These are phyloP conservation scores for Aspergillus eucalypticola DNA, from an alignment of 2,329 filamentous ascomycete species.

Conservation along the genomic window DNA sequence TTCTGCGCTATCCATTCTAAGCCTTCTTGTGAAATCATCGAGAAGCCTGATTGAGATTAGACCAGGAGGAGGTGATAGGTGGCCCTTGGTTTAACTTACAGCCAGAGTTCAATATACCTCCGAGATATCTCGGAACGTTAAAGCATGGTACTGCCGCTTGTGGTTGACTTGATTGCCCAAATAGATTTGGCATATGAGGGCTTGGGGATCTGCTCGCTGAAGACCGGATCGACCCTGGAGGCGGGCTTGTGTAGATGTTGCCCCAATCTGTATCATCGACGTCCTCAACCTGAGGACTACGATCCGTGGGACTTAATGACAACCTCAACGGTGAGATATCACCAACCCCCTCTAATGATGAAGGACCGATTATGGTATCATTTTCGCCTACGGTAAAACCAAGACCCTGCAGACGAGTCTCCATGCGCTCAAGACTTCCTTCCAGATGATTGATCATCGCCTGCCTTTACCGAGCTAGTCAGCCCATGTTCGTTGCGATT, in stretches of 20 bases:
- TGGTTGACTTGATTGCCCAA: not conserved
- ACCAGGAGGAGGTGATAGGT: not conserved
- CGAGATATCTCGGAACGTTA: constrained; percentile 15
- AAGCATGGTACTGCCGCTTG: constrained; percentile 4
- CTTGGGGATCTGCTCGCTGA: not conserved
- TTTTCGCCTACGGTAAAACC: constrained; percentile 12
- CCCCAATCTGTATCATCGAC: not conserved
- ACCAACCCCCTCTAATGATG: not conserved
- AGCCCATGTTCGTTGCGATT: not conserved
- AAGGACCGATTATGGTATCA: not conserved
- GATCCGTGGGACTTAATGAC: not conserved
- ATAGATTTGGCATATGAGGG: not conserved
- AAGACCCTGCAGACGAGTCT: constrained; percentile 15
- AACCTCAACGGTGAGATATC: not conserved
- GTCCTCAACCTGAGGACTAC: not conserved
- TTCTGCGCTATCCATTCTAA: constrained; percentile 19
- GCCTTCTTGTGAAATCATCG: constrained; percentile 14
- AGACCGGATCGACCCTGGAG: not conserved
- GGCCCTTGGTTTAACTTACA: constrained; percentile 3
- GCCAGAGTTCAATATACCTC: constrained; percentile 6
- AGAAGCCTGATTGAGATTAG: constrained; percentile 11
- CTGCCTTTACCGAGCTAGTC: constrained; percentile 3
- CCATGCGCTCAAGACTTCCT: constrained; percentile 19
- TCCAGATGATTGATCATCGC: constrained; percentile 22
- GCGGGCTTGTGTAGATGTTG: not conserved